Evolutionary conservation across 1,139 yeast species (phyloP).

Genomic region (Geotrichum bryndzae): DNA sequence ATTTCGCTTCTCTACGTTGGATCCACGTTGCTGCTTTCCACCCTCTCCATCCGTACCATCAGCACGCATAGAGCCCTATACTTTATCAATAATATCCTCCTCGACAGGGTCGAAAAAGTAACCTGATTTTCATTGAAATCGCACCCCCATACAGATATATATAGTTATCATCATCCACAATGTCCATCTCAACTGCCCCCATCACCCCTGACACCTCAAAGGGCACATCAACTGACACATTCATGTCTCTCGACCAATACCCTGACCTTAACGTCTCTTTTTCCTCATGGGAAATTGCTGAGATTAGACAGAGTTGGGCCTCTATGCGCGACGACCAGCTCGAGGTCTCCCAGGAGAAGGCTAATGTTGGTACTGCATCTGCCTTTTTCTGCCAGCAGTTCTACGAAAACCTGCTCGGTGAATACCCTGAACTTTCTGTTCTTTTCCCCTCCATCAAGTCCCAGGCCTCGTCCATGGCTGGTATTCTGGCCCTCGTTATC

Average conservation of each 20-base stretch:
- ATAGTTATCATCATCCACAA: constrained; percentile 3
- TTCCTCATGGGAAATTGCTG: constrained; percentile 24
- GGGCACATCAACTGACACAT: constrained; percentile 2
- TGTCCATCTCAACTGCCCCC: constrained; percentile 11
- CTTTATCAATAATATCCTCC: background rate
- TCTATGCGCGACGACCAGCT: constrained; percentile 28
- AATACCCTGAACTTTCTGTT: constrained; percentile 49
- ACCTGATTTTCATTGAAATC: background rate
- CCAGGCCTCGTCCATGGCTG: constrained; percentile 76
- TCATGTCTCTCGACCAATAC: constrained; percentile 18
- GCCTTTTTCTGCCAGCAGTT: constrained; percentile 45
- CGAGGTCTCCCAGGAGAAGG: constrained; percentile 24
- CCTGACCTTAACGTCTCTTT: constrained; percentile 25
- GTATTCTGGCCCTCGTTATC: constrained; percentile 63
- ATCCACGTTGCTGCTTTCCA: background rate
- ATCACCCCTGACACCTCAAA: background rate
- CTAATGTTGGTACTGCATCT: constrained; percentile 28
- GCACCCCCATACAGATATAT: background rate
- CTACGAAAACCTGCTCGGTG: constrained; percentile 51
- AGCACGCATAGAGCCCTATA: background rate
- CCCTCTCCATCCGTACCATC: background rate
- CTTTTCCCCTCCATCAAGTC: constrained; percentile 61
- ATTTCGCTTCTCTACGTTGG: background rate
- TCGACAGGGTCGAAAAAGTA: background rate
- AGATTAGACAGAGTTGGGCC: constrained; percentile 25